Conservation (phyloP, 495 filamentous ascomycete species). For the Apodospora peruviana region DNA sequence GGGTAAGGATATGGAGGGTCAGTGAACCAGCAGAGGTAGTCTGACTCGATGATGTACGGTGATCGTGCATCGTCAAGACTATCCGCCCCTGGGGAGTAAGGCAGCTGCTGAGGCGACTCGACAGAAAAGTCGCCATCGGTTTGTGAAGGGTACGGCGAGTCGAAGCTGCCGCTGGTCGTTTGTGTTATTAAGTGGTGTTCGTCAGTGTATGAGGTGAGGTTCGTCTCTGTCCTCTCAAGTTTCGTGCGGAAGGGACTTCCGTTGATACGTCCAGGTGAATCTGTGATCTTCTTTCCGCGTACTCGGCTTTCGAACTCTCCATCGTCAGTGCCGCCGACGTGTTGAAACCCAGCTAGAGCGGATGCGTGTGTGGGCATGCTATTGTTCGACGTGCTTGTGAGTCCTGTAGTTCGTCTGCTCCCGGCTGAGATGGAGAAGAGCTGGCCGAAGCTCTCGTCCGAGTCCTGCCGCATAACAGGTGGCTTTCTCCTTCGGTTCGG, state of each 20-base stretch:
- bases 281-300: constrained; percentile 26
- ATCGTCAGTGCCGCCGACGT: constrained; percentile 21
- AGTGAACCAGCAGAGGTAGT: constrained; percentile 43
- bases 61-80: constrained; percentile 26
- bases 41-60: constrained; percentile 41
- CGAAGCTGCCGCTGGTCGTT: constrained; percentile 35
- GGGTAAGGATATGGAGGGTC: constrained; percentile 44
- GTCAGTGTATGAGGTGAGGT: constrained; percentile 30
- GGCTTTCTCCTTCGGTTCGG: constrained; percentile 26
- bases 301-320: constrained; percentile 32
- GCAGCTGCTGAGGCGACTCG: constrained; percentile 8
- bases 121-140: constrained; percentile 16
- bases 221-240: constrained; percentile 29
- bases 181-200: constrained; percentile 42
- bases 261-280: constrained; percentile 19
- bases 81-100: background rate
- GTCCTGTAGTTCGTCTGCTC: constrained; percentile 38
- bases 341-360: constrained; percentile 12
- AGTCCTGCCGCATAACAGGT: constrained; percentile 58
- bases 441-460: constrained; percentile 67
- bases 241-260: constrained; percentile 14
- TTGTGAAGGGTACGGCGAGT: constrained; percentile 25
- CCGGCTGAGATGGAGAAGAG: constrained; percentile 77
- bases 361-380: constrained; percentile 13
- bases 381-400: constrained; percentile 33